phyloP scores from a whole-genome alignment of 805 yeast species.

The Kluyveromyces lactis region DNA sequence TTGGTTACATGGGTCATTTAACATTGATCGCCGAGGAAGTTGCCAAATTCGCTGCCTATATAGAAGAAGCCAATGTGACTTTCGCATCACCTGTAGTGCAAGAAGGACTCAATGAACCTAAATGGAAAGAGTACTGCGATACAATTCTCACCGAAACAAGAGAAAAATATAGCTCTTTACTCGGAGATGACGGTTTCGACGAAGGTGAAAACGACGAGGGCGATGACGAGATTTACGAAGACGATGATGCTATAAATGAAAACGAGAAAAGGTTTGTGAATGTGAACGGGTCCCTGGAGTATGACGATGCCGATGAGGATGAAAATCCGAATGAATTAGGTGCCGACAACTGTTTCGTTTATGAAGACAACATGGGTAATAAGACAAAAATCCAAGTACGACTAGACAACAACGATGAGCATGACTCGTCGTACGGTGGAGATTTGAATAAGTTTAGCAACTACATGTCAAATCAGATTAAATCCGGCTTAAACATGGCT shows the following conservation, averaged over 20 bases:
- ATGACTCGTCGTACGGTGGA: slow-evolving; percentile 17
- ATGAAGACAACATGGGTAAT: slow-evolving; percentile 29
- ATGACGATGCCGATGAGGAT: slow-evolving; percentile 39
- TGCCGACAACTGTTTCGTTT: slow-evolving; percentile 25
- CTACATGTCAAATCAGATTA: slow-evolving; percentile 24
- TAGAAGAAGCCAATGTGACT: slow-evolving; percentile 28
- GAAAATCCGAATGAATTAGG: slow-evolving; percentile 40
- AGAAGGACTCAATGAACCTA: slow-evolving; percentile 19
- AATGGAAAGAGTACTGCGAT: slow-evolving; percentile 78
- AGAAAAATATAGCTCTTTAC: slow-evolving; percentile 86
- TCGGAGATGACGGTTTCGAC: slow-evolving; percentile 61
- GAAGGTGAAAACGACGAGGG: slow-evolving; percentile 32
- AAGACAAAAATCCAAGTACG: slow-evolving; percentile 27
- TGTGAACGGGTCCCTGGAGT: slow-evolving; percentile 23
- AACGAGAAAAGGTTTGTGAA: slow-evolving; percentile 4
- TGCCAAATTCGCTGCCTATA: slow-evolving; percentile 63
- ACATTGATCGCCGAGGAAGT: slow-evolving; percentile 93
- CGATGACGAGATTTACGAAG: slow-evolving; percentile 14
- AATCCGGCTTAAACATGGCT: slow-evolving; percentile 7
- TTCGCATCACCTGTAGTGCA: slow-evolving; percentile 20
- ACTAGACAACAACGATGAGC: slow-evolving; percentile 24
- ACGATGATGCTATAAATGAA: slow-evolving; percentile 6
- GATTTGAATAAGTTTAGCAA: slow-evolving; percentile 18
- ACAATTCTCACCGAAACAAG: slow-evolving; percentile 80
- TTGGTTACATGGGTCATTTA: slow-evolving; percentile 96